These are phyloP conservation scores for Phytopythium vexans DNA, from an alignment of 352 stramenopile species.

Conservation along the genomic window DNA sequence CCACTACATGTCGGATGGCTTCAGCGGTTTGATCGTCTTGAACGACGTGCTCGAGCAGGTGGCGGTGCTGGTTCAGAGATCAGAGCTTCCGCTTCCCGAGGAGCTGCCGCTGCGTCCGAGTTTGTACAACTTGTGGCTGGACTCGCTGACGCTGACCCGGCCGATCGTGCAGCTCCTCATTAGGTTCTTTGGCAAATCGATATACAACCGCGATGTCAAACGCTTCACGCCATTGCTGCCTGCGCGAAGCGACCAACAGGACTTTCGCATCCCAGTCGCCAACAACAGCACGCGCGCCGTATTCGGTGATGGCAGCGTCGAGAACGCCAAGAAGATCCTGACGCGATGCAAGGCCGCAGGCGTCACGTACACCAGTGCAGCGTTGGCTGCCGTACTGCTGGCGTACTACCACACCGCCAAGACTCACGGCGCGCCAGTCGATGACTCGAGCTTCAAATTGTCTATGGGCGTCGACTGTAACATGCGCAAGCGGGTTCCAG, in stretches of 20 bases:
- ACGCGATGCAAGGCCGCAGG: conserved; percentile 31
- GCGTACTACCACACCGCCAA: conserved; percentile 26
- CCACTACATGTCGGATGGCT: conserved; percentile 42
- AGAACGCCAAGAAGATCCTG: conserved; percentile 28
- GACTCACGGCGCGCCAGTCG: conserved; percentile 6
- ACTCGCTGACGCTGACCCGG: too few relatives aligned
- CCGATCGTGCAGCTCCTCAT: conserved; percentile 16
- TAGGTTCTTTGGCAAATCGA: conserved; percentile 8
- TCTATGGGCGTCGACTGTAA: conserved; percentile 30
- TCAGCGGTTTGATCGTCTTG: conserved; percentile 27
- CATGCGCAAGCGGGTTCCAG: conserved; percentile 36
- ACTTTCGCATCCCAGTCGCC: conserved; percentile 14
- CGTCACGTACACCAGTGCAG: conserved; percentile 30
- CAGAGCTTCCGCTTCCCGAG: neutral
- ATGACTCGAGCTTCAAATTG: conserved; percentile 34
- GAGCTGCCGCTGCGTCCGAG: conserved; percentile 11
- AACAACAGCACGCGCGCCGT: conserved; percentile 32
- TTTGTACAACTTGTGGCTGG: conserved; percentile 29
- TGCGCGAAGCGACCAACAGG: conserved; percentile 18
- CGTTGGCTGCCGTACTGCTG: conserved; percentile 25
- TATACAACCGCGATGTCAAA: conserved; percentile 11
- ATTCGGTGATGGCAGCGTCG: conserved; percentile 30
- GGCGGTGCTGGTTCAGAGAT: neutral
- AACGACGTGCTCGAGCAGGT: conserved; percentile 32
- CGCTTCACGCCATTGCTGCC: conserved; percentile 17